phyloP scores from a whole-genome alignment of 225 moss, liverwort and hornwort genomes.

The Sphagnum tenellum region DNA sequence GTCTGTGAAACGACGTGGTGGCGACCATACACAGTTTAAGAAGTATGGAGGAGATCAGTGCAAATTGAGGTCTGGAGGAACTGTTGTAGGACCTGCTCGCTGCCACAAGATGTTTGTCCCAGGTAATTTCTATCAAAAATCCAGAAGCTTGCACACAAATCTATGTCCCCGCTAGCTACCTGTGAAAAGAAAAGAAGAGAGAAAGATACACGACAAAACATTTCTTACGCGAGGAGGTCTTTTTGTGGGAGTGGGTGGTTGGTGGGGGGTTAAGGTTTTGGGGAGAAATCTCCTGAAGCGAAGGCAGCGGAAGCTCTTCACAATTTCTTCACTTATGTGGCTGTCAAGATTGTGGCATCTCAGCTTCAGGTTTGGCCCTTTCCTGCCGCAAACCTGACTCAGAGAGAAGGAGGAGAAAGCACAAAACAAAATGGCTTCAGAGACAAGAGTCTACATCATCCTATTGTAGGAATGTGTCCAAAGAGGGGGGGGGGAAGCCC shows the following conservation, averaged over 20 bases:
- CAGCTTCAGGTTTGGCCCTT: conserved; percentile 56
- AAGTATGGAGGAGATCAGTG: conserved; percentile 8
- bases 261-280: conserved; percentile 38
- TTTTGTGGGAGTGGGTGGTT: too few relatives aligned
- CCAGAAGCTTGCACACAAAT: neutral
- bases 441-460: neutral
- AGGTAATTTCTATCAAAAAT: conserved; percentile 25
- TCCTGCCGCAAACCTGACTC: neutral
- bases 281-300: conserved; percentile 78
- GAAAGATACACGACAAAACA: too few relatives aligned
- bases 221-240: too few relatives aligned
- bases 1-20: conserved; percentile 8
- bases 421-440: neutral
- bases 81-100: conserved; percentile 18
- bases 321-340: conserved; percentile 82
- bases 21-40: neutral
- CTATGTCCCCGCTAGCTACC: neutral
- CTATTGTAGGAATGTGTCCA: too few relatives aligned
- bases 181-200: too few relatives aligned
- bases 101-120: conserved; percentile 85
- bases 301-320: conserved; percentile 76
- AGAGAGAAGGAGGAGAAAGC: neutral
- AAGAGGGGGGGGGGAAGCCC: too few relatives aligned
- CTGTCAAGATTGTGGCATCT: conserved; percentile 76
- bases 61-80: conserved; percentile 19